These are phyloP conservation scores for Mycosphaerella arachidis DNA, from an alignment of 2,329 filamentous ascomycete genomes.

Conservation along the genomic window DNA sequence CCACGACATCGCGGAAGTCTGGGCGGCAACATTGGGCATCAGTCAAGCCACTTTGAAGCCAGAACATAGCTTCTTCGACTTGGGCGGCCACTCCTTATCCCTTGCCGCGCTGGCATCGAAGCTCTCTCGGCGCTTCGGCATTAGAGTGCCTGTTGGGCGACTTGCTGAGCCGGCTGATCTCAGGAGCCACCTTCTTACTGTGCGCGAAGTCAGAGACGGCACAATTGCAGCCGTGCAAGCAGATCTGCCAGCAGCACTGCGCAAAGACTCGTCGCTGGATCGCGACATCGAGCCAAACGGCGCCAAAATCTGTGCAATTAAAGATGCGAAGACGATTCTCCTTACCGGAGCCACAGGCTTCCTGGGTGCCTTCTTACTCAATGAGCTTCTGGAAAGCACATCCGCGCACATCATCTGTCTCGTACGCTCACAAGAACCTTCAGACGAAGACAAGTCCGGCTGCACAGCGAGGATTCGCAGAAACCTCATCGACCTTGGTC, in stretches of 20 bases:
- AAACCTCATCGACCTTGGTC: conserved; percentile 71
- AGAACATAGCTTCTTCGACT: conserved; percentile 74
- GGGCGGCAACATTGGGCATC: conserved; percentile 67
- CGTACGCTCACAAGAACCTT: conserved; percentile 66
- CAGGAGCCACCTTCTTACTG: conserved; percentile 65
- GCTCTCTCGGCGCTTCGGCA: conserved; percentile 65
- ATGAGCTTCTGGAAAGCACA: conserved; percentile 63
- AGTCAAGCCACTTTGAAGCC: conserved; percentile 57
- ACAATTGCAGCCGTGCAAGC: conserved; percentile 71
- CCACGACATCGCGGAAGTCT: conserved; percentile 64
- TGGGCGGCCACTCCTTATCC: conserved; percentile 72
- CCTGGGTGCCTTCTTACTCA: conserved; percentile 69
- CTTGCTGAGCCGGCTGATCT: conserved; percentile 69
- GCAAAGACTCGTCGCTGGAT: conserved; percentile 62
- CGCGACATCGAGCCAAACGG: conserved; percentile 59
- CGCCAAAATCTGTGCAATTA: conserved; percentile 54
- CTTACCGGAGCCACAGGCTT: conserved; percentile 74
- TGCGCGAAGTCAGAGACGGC: conserved; percentile 66
- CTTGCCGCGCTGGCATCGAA: conserved; percentile 73
- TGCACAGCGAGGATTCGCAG: conserved; percentile 69
- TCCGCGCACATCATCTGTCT: conserved; percentile 67
- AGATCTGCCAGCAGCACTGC: conserved; percentile 65
- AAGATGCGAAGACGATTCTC: conserved; percentile 63
- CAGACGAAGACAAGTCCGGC: conserved; percentile 58
- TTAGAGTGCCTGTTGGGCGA: conserved; percentile 65